Conservation (phyloP, 805 yeast species). For the Wickerhamiella occidentalis region DNA sequence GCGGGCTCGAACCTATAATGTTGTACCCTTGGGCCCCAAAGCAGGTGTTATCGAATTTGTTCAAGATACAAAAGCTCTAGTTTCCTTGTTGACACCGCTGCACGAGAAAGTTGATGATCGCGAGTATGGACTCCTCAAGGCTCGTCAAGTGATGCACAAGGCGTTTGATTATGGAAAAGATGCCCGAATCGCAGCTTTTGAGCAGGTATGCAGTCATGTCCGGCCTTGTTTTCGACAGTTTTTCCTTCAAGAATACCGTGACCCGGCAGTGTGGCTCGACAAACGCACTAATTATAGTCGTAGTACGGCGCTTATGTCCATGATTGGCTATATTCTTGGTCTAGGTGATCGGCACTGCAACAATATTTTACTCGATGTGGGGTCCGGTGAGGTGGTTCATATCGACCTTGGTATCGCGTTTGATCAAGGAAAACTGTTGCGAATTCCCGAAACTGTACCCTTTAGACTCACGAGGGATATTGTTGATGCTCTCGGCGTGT, state of each 20-base stretch:
- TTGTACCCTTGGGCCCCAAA: slow-evolving; percentile 76
- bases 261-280: slow-evolving; percentile 63
- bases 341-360: slow-evolving; percentile 93
- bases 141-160: slow-evolving; percentile 36
- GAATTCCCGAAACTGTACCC: slow-evolving; percentile 89
- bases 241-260: slow-evolving; percentile 52
- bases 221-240: slow-evolving; percentile 59
- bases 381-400: slow-evolving; percentile 87
- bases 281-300: slow-evolving; percentile 53
- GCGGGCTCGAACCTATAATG: slow-evolving; percentile 70
- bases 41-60: slow-evolving; percentile 90
- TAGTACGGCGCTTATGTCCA: slow-evolving; percentile 74
- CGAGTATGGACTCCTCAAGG: slow-evolving; percentile 39
- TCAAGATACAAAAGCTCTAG: slow-evolving; percentile 55
- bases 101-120: slow-evolving; percentile 40
- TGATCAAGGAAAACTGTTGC: slow-evolving; percentile 76
- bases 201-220: slow-evolving; percentile 37
- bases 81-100: slow-evolving; percentile 51
- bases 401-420: slow-evolving; percentile 94
- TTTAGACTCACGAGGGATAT: slow-evolving; percentile 82
- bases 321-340: slow-evolving; percentile 80
- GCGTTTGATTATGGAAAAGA: slow-evolving; percentile 33
- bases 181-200: slow-evolving; percentile 28
- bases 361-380: slow-evolving; percentile 68
- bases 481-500: slow-evolving; percentile 83